These are phyloP conservation scores for Helicostylum pulchrum DNA, from an alignment of 192 early-diverging fungal species.

Conservation along the genomic window DNA sequence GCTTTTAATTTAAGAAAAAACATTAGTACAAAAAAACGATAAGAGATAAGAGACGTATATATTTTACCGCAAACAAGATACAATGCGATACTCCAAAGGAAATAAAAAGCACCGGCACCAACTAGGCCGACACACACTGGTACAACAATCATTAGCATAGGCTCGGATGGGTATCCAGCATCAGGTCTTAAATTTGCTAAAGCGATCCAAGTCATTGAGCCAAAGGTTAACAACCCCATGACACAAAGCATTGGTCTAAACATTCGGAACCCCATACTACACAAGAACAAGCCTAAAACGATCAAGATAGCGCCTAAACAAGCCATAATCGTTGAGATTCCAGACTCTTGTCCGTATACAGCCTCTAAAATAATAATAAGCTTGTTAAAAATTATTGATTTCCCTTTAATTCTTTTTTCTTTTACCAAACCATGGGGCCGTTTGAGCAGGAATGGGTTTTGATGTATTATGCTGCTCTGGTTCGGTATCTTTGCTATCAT, in stretches of 20 bases:
- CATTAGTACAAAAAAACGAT: no score
- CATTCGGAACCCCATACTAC: slow-evolving; percentile 45
- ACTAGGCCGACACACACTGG: slow-evolving; percentile 19
- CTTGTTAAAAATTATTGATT: no score
- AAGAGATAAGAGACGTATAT: no score
- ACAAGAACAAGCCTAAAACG: slow-evolving; percentile 39
- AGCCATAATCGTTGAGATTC: slow-evolving; percentile 30
- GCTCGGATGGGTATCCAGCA: slow-evolving; percentile 18
- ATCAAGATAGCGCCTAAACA: slow-evolving; percentile 42
- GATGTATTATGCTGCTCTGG: no score
- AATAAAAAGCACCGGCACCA: slow-evolving; percentile 32
- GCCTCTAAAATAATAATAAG: slow-evolving; percentile 1
- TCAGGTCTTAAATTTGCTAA: slow-evolving; percentile 22
- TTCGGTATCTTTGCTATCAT: no score
- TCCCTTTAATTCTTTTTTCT: no score
- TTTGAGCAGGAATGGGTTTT: no score
- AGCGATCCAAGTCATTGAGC: slow-evolving; percentile 26
- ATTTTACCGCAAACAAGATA: background rate
- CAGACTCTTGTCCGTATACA: slow-evolving; percentile 13
- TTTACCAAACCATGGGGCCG: no score
- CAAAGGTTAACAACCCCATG: slow-evolving; percentile 46
- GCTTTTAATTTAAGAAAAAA: slow-evolving; percentile 2
- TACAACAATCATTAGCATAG: slow-evolving; percentile 13
- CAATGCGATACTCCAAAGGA: slow-evolving; percentile 36
- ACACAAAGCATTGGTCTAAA: slow-evolving; percentile 44